phyloP scores from a whole-genome alignment of 106 monocot species.

The Allium sativum region DNA sequence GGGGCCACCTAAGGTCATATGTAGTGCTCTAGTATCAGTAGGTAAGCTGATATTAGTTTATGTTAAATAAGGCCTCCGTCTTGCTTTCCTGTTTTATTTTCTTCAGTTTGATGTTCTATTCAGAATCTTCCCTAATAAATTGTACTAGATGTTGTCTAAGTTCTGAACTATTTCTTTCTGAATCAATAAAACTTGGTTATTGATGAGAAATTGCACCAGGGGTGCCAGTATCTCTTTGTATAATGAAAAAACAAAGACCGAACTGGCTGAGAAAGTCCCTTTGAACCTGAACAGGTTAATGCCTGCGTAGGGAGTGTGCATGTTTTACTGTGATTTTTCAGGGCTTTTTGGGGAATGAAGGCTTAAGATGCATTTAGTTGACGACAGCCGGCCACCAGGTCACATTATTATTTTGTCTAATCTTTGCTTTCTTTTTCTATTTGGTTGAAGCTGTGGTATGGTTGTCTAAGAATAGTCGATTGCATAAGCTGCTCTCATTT shows the following conservation, averaged over 20 bases:
- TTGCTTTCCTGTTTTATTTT: conserved; percentile 9
- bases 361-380: background rate
- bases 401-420: conserved; percentile 4
- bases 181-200: conserved; percentile 6
- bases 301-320: conserved; percentile 98
- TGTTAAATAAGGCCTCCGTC: background rate
- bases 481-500: too few species aligned
- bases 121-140: conserved; percentile 14
- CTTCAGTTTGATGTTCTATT: conserved; percentile 4
- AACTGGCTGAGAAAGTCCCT: conserved; percentile 99
- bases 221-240: conserved; percentile 58
- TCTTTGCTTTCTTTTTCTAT: background rate
- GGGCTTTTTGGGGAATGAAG: background rate
- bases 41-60: conserved; percentile 13
- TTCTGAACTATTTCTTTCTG: background rate
- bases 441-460: background rate
- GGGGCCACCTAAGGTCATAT: background rate
- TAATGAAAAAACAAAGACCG: conserved; percentile 22
- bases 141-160: background rate
- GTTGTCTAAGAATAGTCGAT: too few species aligned
- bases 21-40: conserved; percentile 1
- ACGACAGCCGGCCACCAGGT: background rate
- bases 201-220: conserved; percentile 80
- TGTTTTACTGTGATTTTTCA: conserved; percentile 3
- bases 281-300: conserved; percentile 99